Base-by-base conservation (phyloP, 495 filamentous ascomycete genomes). In the Barbatosphaeria neglecta region DNA sequence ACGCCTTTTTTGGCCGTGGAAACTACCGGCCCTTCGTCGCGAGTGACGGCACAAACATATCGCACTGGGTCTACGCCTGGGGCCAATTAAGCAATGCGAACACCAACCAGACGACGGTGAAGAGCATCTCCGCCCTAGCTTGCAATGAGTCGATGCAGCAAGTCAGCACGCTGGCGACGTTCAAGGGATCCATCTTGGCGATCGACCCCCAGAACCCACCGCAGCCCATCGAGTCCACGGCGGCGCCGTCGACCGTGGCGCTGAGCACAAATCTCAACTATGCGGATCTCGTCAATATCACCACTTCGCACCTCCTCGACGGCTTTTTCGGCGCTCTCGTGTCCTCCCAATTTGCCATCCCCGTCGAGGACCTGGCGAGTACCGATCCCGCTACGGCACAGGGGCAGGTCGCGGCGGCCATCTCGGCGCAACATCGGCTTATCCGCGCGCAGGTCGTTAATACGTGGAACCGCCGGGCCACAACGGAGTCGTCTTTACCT, bases 351-450 rank as follows among this genome's bases (percentile, higher is more conserved):
- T 54, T 47, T 41, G 53, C 47, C 11, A 37, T 56, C 13, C 45
- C 55, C 3, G 24, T 39, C 0, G n/a, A 33, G 4, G 23, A 45
- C 22, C 53, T 58, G 17, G 48, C 42, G 23, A 20, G 38, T 16
- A 24, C 43, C n/a, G 16, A 31, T 17, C 15, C 42, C 27, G 27
- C 37, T 17, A 28, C 27, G 1, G 13, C 38, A 2, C 42, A 51
- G 23, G 20, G 35, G 11, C 15, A 2, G 10, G 43, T 60, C 37
- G 19, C 33, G 20, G 18, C 67, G 51, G 20, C 78, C 65, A 52
- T 80, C 67, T 15, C 66, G 48, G 8, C 63, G 49, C 41, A 76
- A 54, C 25, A 71, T 57, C 20, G 64, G 46, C 45, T 78, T 62
- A 24, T 70, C 56, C 42, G 58, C 52, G 28, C 54, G 4, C 57